Conservation (phyloP, 768 basidiomycete genomes). For the Podaxis sp. region DNA sequence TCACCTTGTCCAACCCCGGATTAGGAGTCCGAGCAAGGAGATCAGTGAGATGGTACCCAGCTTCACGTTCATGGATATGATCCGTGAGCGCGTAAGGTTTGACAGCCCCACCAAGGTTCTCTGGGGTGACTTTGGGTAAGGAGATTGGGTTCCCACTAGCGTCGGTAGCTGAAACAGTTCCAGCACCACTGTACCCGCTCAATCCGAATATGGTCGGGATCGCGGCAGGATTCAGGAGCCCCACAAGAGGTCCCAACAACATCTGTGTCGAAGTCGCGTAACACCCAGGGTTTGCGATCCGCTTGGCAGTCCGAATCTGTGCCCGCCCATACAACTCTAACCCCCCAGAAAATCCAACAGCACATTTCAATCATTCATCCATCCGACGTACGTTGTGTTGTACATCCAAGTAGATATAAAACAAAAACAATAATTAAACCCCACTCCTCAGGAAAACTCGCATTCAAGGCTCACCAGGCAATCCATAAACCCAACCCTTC, state of each 20-base stretch:
- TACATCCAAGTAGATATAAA: constrained; percentile 16
- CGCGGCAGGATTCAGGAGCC: constrained; percentile 54
- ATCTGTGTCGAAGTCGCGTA: constrained; percentile 93
- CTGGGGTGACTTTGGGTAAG: constrained; percentile 76
- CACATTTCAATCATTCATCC: neutral
- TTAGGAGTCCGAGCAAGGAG: constrained; percentile 35
- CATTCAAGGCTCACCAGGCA: constrained; percentile 78
- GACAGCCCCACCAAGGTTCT: constrained; percentile 70
- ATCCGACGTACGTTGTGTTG: neutral
- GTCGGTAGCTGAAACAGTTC: constrained; percentile 72
- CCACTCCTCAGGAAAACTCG: neutral
- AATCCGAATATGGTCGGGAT: constrained; percentile 87
- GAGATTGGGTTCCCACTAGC: constrained; percentile 68
- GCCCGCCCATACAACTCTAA: constrained; percentile 86
- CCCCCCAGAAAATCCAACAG: constrained; percentile 2
- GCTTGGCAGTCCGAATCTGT: constrained; percentile 61
- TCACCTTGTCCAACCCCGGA: constrained; percentile 25
- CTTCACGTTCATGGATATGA: constrained; percentile 98
- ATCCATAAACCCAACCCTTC: constrained; percentile 92
- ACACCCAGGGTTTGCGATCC: constrained; percentile 97
- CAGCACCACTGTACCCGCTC: constrained; percentile 94
- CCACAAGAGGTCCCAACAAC: constrained; percentile 83
- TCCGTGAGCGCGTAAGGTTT: constrained; percentile 90
- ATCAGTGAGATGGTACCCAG: constrained; percentile 73
- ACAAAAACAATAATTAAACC: constrained; percentile 24